phyloP scores from a whole-genome alignment of 2,329 filamentous ascomycete genomes.

The Arthrobotrys iridis region DNA sequence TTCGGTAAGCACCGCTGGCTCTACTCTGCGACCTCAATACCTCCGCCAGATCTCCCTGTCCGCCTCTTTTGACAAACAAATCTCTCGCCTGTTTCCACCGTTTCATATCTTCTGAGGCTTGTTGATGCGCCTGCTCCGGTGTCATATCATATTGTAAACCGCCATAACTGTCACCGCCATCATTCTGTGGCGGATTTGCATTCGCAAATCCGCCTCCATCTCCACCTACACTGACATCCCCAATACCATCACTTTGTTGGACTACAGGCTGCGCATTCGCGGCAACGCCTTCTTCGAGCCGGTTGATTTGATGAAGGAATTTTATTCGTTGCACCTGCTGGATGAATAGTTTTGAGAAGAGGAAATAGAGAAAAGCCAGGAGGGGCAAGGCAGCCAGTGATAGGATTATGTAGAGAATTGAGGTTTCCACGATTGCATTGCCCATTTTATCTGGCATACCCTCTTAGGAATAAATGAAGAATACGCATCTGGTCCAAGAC shows the following conservation, averaged over 20 bases:
- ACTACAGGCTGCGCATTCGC: neutral
- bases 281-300: neutral
- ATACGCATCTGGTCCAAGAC: no score
- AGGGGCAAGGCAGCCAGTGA: neutral
- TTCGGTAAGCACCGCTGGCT: neutral
- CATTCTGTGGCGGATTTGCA: neutral
- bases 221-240: no score
- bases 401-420: conserved; percentile 12
- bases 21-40: neutral
- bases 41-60: neutral
- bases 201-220: no score
- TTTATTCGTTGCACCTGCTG: neutral
- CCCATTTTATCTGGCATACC: no score
- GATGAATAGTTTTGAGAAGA: neutral
- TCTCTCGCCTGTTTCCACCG: neutral
- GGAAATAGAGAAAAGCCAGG: neutral
- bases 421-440: neutral
- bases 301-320: neutral
- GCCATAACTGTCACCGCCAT: neutral
- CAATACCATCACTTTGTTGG: no score
- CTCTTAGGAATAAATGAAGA: no score
- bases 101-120: neutral
- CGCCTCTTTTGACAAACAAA: neutral
- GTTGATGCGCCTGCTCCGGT: neutral
- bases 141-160: neutral